Evolutionary conservation across 805 yeast genomes (phyloP).

Genomic region (Scheffersomyces stipitis): DNA sequence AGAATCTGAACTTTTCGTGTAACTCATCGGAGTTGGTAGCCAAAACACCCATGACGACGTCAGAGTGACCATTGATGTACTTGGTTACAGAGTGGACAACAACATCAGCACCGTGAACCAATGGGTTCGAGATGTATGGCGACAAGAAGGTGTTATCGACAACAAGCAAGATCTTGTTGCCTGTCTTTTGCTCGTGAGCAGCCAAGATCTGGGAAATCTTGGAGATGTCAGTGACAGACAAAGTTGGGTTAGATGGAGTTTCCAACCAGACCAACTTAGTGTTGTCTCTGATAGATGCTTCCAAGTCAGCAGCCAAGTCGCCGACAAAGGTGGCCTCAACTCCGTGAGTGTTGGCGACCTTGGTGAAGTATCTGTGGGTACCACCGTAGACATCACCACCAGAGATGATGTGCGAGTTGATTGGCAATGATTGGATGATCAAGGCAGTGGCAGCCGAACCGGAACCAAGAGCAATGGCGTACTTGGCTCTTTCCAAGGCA

Average conservation of each 20-base stretch:
- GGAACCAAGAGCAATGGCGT: constrained; percentile 77
- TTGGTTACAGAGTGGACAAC: constrained; percentile 89
- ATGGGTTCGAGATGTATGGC: constrained; percentile 84
- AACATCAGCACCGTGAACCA: constrained; percentile 79
- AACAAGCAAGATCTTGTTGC: constrained; percentile 58
- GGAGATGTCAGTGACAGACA: constrained; percentile 72
- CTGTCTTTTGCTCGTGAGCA: constrained; percentile 41
- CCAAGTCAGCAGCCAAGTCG: constrained; percentile 60
- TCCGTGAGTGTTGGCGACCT: constrained; percentile 80
- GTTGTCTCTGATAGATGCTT: constrained; percentile 52
- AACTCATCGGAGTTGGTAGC: constrained; percentile 64
- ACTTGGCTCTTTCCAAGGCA: constrained; percentile 70
- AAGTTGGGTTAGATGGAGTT: constrained; percentile 86
- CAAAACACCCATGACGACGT: constrained; percentile 83
- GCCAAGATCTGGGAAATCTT: constrained; percentile 58
- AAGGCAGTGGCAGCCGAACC: constrained; percentile 85
- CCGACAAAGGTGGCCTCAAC: constrained; percentile 67
- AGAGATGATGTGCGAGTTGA: constrained; percentile 71
- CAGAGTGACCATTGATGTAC: constrained; percentile 90
- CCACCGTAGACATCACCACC: constrained; percentile 91
- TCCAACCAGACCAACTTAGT: constrained; percentile 85
- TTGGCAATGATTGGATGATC: constrained; percentile 69
- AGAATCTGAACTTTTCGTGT: constrained; percentile 65
- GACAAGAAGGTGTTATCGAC: constrained; percentile 90
- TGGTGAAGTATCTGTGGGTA: constrained; percentile 85